Evolutionary conservation across 257 asterid genomes (phyloP), one percentile per base, ranked within the genome.

Genomic region (Jasminum sambac): DNA sequence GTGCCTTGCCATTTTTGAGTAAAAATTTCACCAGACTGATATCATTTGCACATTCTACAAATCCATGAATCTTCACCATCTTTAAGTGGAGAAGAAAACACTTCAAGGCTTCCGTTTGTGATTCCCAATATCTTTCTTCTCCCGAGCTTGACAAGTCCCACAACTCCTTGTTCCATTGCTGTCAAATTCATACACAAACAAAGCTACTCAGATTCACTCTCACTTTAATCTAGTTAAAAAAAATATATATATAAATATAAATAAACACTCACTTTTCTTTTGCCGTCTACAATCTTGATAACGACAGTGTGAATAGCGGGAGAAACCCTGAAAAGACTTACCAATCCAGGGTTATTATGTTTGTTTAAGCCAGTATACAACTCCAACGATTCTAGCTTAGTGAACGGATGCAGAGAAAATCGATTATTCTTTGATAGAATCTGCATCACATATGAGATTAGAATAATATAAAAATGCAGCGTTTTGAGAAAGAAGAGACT

Each of bases 71-170:
- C 79, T 80, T 87, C 16, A 87, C 95, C 59, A 83, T 85, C 70
- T 81, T 82, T 12, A 92, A 69, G 69, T 90, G 87, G 46, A 72
- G 78, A 25, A 90, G 89, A 69, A 90, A 90, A 4, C 95, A 78
- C 37, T 73, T 73, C 78, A 88, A 50, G 1, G 78, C 77, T 39
- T 83, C 82, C 10, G 83, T 83, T 67, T 88, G 92, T 11, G 96
- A 87, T 48, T 88, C 97, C 98, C 97, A 92, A 63, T 76, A 88
- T 60, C 76, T 78, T 74, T 92, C 97, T 72, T 85, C 96, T 11
- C 88, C 88, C 0, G 89, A 76, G 79, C 82, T 84, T 12, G 88
- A 74, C 11, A 73, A 61, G 68, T 85, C 86, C 97, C 87, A 83
- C 0, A 80, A 73, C 11, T 87, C 90, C 84, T 79, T 84, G 79